Evolutionary conservation across 352 stramenopile species (phyloP).

Genomic region (Pythium rhizo-oryzae): DNA sequence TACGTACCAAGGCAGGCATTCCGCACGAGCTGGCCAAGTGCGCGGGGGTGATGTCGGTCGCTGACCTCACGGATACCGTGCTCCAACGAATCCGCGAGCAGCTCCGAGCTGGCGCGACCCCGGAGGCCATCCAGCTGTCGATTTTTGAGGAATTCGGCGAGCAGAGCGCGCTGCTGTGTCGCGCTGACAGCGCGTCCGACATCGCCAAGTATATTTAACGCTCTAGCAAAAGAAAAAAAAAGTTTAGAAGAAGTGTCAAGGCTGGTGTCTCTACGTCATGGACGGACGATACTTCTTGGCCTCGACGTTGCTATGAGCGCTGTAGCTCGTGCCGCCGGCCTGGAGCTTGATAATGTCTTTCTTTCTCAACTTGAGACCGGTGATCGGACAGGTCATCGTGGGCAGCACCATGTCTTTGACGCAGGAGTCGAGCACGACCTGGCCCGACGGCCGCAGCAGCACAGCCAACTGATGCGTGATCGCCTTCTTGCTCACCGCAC

Average conservation of each 20-base stretch:
- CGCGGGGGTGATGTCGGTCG: slow-evolving; percentile 41
- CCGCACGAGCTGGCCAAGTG: neutral
- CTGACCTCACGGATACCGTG: slow-evolving; percentile 52
- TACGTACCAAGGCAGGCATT: neutral
- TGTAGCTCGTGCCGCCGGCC: slow-evolving; percentile 76
- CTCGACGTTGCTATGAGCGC: slow-evolving; percentile 84
- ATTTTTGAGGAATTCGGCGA: slow-evolving; percentile 41
- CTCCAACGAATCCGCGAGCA: slow-evolving; percentile 55
- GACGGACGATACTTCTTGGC: slow-evolving; percentile 86
- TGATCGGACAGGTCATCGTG: slow-evolving; percentile 85
- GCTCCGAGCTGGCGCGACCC: slow-evolving; percentile 35
- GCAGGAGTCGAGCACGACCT: slow-evolving; percentile 78
- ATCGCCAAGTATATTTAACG: slow-evolving; percentile 57
- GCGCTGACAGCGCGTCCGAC: slow-evolving; percentile 47
- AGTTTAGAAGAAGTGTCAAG: neutral
- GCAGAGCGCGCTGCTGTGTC: slow-evolving; percentile 43
- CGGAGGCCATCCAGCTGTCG: slow-evolving; percentile 36
- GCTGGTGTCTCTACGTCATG: slow-evolving; percentile 51
- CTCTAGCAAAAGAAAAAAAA: neutral
- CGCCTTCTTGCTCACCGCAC: slow-evolving; percentile 82
- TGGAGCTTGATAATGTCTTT: slow-evolving; percentile 87
- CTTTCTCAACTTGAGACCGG: slow-evolving; percentile 83
- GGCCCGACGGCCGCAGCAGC: slow-evolving; percentile 75
- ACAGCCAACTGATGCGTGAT: slow-evolving; percentile 81
- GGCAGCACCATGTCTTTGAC: slow-evolving; percentile 85